These are phyloP conservation scores for Ustilago cynodontis DNA, from an alignment of 1,284 basidiomycete genomes.

Conservation along the genomic window DNA sequence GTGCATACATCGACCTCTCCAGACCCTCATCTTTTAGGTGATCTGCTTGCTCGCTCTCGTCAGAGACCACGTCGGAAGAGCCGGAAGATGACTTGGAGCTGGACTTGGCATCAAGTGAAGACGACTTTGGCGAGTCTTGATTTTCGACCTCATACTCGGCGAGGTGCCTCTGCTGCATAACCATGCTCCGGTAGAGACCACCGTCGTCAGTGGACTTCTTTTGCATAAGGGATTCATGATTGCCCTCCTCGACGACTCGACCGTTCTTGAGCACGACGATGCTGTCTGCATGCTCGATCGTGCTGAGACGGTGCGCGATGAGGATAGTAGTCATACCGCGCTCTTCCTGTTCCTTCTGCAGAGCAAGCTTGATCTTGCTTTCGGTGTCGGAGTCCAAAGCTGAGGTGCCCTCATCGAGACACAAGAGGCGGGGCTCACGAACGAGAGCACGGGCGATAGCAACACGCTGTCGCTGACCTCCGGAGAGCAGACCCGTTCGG, in stretches of 20 bases:
- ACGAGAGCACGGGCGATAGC: constrained; percentile 68
- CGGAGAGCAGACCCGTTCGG: constrained; percentile 67
- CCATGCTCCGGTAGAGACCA: constrained; percentile 62
- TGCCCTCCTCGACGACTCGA: constrained; percentile 61
- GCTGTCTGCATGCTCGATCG: constrained; percentile 65
- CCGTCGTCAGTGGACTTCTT: constrained; percentile 15
- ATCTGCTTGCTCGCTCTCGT: constrained; percentile 9
- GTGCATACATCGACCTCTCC: constrained; percentile 12
- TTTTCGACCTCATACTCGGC: constrained; percentile 38
- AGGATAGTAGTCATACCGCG: constrained; percentile 67
- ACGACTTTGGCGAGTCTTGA: constrained; percentile 10
- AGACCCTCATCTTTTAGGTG: constrained; percentile 7
- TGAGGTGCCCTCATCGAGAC: constrained; percentile 67
- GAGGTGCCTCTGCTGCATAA: constrained; percentile 58
- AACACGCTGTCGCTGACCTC: constrained; percentile 67
- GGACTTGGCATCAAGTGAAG: constrained; percentile 5
- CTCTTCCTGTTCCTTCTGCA: constrained; percentile 62
- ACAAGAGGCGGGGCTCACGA: constrained; percentile 61
- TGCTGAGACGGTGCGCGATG: constrained; percentile 68
- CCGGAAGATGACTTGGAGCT: constrained; percentile 12
- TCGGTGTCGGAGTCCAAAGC: constrained; percentile 67
- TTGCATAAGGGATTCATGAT: constrained; percentile 58
- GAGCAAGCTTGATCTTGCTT: constrained; percentile 58
- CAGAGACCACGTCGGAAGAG: constrained; percentile 13
- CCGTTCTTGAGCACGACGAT: constrained; percentile 65